Percentiles rank a stretch among this genome's conserved stretches.
Conservation (phyloP, 176 grass and related monocot species). For the Lolium multiflorum region DNA sequence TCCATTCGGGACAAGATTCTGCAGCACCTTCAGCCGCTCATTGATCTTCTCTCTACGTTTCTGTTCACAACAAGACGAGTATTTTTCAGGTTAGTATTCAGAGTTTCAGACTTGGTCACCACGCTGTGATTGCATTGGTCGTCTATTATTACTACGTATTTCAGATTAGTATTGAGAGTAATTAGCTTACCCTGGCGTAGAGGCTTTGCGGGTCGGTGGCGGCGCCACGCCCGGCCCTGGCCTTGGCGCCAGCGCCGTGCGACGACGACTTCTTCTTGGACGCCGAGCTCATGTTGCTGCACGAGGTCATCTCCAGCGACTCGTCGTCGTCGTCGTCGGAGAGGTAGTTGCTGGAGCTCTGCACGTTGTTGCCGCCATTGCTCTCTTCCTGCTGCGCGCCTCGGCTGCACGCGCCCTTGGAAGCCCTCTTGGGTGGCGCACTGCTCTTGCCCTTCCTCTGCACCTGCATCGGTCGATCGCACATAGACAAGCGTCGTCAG, state of each 20-base stretch:
- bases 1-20: conserved; percentile 84
- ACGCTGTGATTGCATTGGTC: not conserved
- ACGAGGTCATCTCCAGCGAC: conserved; percentile 61
- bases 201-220: conserved; percentile 90
- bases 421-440: conserved; percentile 53
- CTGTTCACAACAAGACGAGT: conserved; percentile 45
- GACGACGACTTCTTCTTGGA: conserved; percentile 67
- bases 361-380: conserved; percentile 52
- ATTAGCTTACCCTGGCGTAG: conserved; percentile 72
- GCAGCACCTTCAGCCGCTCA: conserved; percentile 79
- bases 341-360: conserved; percentile 63
- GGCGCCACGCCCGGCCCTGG: conserved; percentile 67
- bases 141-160: too few relatives aligned
- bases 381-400: conserved; percentile 57
- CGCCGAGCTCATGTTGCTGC: conserved; percentile 57
- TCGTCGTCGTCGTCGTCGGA: conserved; percentile 69
- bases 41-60: conserved; percentile 96
- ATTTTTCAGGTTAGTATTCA: conserved; percentile 38
- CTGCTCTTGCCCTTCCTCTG: conserved; percentile 64
- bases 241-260: conserved; percentile 49
- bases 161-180: too few relatives aligned
- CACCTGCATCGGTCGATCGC: conserved; percentile 39
- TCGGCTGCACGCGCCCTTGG: conserved; percentile 52
- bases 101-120: not conserved
- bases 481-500: conserved; percentile 21